These are phyloP conservation scores for Paspalum notatum DNA, from an alignment of 176 grass and related monocot species.

Conservation along the genomic window DNA sequence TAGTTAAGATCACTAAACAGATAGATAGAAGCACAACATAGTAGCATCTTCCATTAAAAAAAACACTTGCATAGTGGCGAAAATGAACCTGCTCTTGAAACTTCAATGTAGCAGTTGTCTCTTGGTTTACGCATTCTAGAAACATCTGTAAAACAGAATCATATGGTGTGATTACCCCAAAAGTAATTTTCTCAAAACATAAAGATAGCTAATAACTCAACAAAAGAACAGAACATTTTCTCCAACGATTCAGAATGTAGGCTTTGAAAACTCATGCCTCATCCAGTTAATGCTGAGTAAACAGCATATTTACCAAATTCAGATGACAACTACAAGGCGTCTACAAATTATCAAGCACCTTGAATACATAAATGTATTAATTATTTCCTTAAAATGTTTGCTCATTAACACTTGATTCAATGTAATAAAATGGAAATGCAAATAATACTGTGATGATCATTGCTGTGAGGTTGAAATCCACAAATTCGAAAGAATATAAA, in stretches of 20 bases:
- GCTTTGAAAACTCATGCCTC: not conserved
- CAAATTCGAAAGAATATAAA: not conserved
- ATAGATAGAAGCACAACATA: slow-evolving; percentile 29
- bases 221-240: not conserved
- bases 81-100: slow-evolving; percentile 84
- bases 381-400: slow-evolving; percentile 5
- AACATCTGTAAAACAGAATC: slow-evolving; percentile 55
- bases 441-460: not conserved
- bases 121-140: slow-evolving; percentile 75
- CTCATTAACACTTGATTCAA: slow-evolving; percentile 1
- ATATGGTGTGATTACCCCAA: slow-evolving; percentile 22
- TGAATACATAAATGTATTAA: not conserved
- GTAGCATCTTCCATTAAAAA: not conserved
- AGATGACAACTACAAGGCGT: not conserved
- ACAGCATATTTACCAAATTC: slow-evolving; percentile 18
- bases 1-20: slow-evolving; percentile 34
- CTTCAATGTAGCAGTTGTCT: slow-evolving; percentile 78
- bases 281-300: slow-evolving; percentile 1
- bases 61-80: not conserved
- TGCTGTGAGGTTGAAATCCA: not conserved
- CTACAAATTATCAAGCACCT: slow-evolving; percentile 12
- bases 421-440: not conserved
- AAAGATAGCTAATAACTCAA: slow-evolving; percentile 4
- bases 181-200: not conserved
- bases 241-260: slow-evolving; percentile 16